These are phyloP conservation scores for Blastosporella zonata DNA, from an alignment of 1,284 basidiomycete genomes.

Conservation along the genomic window DNA sequence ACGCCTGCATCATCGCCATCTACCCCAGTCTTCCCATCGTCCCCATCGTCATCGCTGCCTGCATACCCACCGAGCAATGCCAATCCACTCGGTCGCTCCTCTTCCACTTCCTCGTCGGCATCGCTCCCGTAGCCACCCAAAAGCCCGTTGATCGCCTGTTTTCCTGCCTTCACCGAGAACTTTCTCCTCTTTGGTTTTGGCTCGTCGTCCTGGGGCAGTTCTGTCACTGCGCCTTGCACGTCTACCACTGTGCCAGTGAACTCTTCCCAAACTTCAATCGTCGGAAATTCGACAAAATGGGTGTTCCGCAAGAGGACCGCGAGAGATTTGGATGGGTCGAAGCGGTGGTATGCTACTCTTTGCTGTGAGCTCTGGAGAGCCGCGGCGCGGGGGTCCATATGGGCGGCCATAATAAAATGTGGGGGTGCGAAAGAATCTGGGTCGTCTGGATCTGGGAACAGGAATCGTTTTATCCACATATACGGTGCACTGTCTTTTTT, in stretches of 20 bases:
- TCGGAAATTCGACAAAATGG: constrained; percentile 78
- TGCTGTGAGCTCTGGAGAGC: constrained; percentile 18
- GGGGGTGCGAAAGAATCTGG: constrained; percentile 54
- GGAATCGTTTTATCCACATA: constrained; percentile 52
- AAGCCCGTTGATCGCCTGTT: constrained; percentile 53
- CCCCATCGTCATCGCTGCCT: constrained; percentile 39
- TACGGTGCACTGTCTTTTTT: constrained; percentile 40
- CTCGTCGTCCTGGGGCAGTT: constrained; percentile 32
- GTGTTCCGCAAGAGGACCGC: constrained; percentile 50
- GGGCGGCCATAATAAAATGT: constrained; percentile 55
- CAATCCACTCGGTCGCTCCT: constrained; percentile 37
- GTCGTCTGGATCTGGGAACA: constrained; percentile 50
- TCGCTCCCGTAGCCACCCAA: constrained; percentile 69
- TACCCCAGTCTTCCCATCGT: constrained; percentile 20
- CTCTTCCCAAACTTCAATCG: constrained; percentile 69
- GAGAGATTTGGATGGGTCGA: constrained; percentile 52
- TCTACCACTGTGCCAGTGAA: constrained; percentile 62
- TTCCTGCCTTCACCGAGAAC: constrained; percentile 47
- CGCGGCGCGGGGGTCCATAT: constrained; percentile 33
- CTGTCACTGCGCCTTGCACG: constrained; percentile 40
- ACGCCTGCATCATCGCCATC: constrained; percentile 27
- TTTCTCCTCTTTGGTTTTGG: constrained; percentile 50
- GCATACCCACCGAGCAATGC: constrained; percentile 51
- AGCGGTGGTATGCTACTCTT: constrained; percentile 45
- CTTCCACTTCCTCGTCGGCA: constrained; percentile 35